phyloP scores from a whole-genome alignment of 2,329 filamentous ascomycete species.

The Epicoccum sorghinum region DNA sequence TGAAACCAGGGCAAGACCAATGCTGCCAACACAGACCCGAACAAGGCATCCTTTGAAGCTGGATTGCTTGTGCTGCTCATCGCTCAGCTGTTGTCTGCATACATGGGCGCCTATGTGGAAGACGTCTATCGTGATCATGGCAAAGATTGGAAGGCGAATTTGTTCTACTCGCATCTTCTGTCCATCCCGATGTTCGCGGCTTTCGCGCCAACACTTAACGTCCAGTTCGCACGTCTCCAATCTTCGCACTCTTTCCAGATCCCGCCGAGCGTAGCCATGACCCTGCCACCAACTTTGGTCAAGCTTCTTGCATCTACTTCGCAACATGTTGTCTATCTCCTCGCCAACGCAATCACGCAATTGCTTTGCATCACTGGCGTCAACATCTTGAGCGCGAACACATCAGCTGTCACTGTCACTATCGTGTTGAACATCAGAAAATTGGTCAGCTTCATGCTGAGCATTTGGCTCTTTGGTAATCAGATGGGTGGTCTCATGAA shows the following conservation, averaged over 20 bases:
- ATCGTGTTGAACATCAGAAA: slow-evolving; percentile 97
- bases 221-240: slow-evolving; percentile 69
- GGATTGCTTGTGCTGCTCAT: slow-evolving; percentile 84
- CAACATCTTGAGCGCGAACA: slow-evolving; percentile 87
- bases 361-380: slow-evolving; percentile 95
- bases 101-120: slow-evolving; percentile 95
- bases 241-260: slow-evolving; percentile 65
- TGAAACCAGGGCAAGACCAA: slow-evolving; percentile 50
- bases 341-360: slow-evolving; percentile 84
- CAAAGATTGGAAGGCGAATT: slow-evolving; percentile 90
- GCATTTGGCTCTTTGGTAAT: slow-evolving; percentile 95
- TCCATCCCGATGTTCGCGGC: slow-evolving; percentile 78
- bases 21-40: slow-evolving; percentile 47
- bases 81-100: slow-evolving; percentile 87
- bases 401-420: slow-evolving; percentile 91
- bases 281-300: slow-evolving; percentile 36
- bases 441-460: slow-evolving; percentile 85
- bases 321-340: slow-evolving; percentile 73
- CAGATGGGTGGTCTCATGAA: slow-evolving; percentile 76
- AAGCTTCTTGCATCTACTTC: slow-evolving; percentile 54
- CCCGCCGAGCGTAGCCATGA: slow-evolving; percentile 35
- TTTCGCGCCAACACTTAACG: slow-evolving; percentile 68
- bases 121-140: slow-evolving; percentile 85
- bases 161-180: slow-evolving; percentile 87
- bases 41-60: slow-evolving; percentile 61